Conservation (phyloP, 2,329 filamentous ascomycete species). For the Exserohilum turcica region DNA sequence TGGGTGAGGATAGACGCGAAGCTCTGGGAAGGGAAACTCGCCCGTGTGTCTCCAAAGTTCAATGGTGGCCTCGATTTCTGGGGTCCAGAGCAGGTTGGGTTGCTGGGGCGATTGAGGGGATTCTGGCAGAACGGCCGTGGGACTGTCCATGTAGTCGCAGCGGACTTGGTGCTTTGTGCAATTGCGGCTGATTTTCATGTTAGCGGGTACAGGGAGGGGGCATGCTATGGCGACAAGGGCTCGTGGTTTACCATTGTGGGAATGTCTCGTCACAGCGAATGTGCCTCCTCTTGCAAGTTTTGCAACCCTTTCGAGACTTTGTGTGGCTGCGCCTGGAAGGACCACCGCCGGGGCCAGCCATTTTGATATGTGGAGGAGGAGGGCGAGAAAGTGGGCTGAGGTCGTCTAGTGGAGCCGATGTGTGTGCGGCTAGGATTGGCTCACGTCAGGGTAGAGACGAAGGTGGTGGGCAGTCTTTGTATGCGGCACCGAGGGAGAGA, state of each 20-base stretch:
- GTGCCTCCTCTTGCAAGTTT: conserved; percentile 95
- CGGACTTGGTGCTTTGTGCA: conserved; percentile 99
- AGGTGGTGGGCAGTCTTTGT: conserved; percentile 17
- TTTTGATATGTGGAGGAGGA: conserved; percentile 51
- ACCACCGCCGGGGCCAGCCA: conserved; percentile 94
- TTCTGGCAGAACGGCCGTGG: conserved; percentile 66
- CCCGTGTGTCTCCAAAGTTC: conserved; percentile 83
- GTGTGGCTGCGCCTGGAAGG: conserved; percentile 92
- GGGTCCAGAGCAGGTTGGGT: conserved; percentile 78
- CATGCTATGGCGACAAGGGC: too few relatives aligned
- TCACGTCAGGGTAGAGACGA: conserved; percentile 19
- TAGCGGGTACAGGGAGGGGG: conserved; percentile 17
- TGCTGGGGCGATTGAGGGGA: conserved; percentile 57
- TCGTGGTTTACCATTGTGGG: conserved; percentile 77
- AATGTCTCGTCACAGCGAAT: conserved; percentile 98
- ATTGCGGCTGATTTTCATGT: conserved; percentile 71
- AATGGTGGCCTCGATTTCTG: conserved; percentile 80
- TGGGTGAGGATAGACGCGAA: conserved; percentile 76
- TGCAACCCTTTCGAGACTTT: conserved; percentile 97
- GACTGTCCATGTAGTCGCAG: conserved; percentile 94
- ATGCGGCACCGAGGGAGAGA: conserved; percentile 16
- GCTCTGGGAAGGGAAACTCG: conserved; percentile 81
- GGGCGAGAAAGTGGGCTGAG: conserved; percentile 22
- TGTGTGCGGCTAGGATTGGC: conserved; percentile 16
- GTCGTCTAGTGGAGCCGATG: conserved; percentile 12